Conservation (phyloP, 805 yeast genomes). For the Metschnikowia amazonensis region DNA sequence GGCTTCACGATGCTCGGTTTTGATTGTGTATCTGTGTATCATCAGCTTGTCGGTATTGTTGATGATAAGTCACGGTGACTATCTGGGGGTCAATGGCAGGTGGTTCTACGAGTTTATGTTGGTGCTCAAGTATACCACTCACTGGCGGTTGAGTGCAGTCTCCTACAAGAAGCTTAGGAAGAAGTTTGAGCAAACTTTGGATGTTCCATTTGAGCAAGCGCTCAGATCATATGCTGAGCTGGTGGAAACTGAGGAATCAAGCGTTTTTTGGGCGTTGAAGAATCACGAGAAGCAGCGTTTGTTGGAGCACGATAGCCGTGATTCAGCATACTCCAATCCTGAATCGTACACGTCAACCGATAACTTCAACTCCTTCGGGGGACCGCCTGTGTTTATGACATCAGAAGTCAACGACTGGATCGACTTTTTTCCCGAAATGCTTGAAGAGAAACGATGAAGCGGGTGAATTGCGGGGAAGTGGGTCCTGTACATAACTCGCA, state of each 20-base stretch:
- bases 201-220: conserved; percentile 8
- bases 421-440: conserved; percentile 10
- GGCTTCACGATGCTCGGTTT: conserved; percentile 8
- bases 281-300: not conserved
- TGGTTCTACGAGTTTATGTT: conserved; percentile 15
- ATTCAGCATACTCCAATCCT: not conserved
- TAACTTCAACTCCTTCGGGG: conserved; percentile 8
- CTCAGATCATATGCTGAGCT: not conserved
- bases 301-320: not conserved
- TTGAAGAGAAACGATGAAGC: not conserved
- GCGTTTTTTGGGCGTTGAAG: not conserved
- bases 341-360: not conserved
- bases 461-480: not conserved
- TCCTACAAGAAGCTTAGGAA: conserved; percentile 9
- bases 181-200: conserved; percentile 7
- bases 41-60: conserved; percentile 10
- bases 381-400: conserved; percentile 10
- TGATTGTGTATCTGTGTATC: conserved; percentile 14
- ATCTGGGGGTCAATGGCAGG: not conserved
- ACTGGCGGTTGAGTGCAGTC: conserved; percentile 12
- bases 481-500: not conserved
- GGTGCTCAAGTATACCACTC: conserved; percentile 7
- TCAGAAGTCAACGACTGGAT: conserved; percentile 9
- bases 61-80: conserved; percentile 1
- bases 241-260: not conserved